Evolutionary conservation across 1,139 yeast species (phyloP), one percentile per base, ranked within the genome.

Genomic region (Pichia sp.): DNA sequence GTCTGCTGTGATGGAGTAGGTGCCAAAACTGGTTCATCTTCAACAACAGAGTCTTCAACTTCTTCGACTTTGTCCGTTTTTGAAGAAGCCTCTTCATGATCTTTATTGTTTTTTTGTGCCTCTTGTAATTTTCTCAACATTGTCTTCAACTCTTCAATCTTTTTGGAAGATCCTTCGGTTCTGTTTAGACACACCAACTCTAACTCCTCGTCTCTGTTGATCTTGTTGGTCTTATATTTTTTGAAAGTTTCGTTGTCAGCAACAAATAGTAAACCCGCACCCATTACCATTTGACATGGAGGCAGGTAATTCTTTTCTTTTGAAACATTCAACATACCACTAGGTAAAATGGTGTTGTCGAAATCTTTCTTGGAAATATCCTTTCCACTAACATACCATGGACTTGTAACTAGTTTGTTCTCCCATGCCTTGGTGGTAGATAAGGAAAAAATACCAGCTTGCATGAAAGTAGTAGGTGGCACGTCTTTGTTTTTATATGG

Each of bases 351-450:
- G 7, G 77, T 72, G 3, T 75, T 72, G 54, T 81, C 86, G 48
- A 72, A 68, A 57, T 80, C 88, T 43, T 75, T 75, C 56, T 87
- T 85, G 1, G 86, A 76, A 5, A 88, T 70, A 44, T 77, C 82
- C 32, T 65, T 61, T 6, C 85, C 88, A 40, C 71, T 72, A 27
- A 85, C 77, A 72, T 79, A 84, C 95, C 95, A 88, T 3, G 96
- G 84, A 1, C 95, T 81, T 0, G 85, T 77, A 1, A 85, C 76
- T 38, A 83, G 72, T 59, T 88, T 90, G 40, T 81, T 76, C 42
- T 81, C 90, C 99, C 99, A 92, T 0, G 96, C 95, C 41, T 75
- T 78, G 1, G 95, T 81, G 0, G 90, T 75, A n/a, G 94, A 73
- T 53, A 88, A 74, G 10, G 95, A 75, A 56, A 82, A 81, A 9